Percentiles rank a stretch among this genome's conserved stretches.
phyloP scores from a whole-genome alignment of 78 protist genomes.

The Thecamonas trahens region DNA sequence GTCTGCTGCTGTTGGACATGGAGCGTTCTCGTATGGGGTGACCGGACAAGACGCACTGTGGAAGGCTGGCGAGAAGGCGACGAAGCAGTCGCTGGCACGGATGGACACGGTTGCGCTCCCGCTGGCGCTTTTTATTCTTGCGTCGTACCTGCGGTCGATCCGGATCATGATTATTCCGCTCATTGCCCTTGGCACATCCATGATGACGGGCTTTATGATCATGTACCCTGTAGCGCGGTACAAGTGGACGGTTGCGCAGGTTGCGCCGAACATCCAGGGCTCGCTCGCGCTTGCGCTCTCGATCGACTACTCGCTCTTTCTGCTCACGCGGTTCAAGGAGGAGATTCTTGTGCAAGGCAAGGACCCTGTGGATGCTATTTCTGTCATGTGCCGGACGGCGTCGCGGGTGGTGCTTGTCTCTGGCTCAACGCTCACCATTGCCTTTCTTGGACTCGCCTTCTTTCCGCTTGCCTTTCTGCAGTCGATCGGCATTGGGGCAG shows the following conservation, averaged over 20 bases:
- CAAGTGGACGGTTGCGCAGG: not conserved
- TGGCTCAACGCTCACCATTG: not conserved
- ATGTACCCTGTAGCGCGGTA: not conserved
- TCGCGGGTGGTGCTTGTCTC: not conserved
- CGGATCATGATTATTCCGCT: not conserved
- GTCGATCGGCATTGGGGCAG: slow-evolving; percentile 10
- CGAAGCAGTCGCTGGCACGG: too few relatives aligned
- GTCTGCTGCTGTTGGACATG: too few relatives aligned
- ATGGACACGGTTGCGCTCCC: too few relatives aligned
- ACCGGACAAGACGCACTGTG: too few relatives aligned
- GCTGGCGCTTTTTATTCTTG: not conserved
- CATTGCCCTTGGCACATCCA: not conserved
- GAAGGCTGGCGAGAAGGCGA: too few relatives aligned
- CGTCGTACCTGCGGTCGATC: not conserved
- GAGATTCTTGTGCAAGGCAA: not conserved
- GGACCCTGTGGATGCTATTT: not conserved
- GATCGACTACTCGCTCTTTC: slow-evolving; percentile 22
- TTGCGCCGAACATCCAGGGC: slow-evolving; percentile 1
- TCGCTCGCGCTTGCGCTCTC: slow-evolving; percentile 2
- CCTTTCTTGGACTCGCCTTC: not conserved
- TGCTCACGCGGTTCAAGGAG: slow-evolving; percentile 7
- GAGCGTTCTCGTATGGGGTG: too few relatives aligned
- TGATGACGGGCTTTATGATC: not conserved
- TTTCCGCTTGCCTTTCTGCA: slow-evolving; percentile 2
- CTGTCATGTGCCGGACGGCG: not conserved